phyloP scores from a whole-genome alignment of 768 basidiomycete species.

The Pleurotus tuber-regium region DNA sequence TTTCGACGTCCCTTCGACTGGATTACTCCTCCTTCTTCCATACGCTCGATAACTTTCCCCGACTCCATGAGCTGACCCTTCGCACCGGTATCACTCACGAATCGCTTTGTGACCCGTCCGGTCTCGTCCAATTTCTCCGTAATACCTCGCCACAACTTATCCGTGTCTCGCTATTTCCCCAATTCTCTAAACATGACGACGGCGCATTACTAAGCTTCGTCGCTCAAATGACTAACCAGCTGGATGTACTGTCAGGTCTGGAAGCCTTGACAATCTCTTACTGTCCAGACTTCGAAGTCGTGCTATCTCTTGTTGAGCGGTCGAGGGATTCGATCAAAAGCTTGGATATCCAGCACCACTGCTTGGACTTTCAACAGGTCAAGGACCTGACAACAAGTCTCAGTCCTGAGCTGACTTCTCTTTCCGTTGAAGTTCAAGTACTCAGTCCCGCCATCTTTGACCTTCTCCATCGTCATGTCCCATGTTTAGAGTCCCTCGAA shows the following conservation, averaged over 20 bases:
- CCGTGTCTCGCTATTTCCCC: not conserved
- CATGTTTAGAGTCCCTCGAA: not conserved
- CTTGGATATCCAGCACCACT: not conserved
- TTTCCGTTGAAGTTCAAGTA: not conserved
- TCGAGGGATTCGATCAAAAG: not conserved
- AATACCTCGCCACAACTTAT: not conserved
- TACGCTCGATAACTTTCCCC: slow-evolving; percentile 23
- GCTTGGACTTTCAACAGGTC: not conserved
- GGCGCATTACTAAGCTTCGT: not conserved
- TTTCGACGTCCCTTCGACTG: slow-evolving; percentile 28
- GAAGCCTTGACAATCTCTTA: not conserved
- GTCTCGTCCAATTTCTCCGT: slow-evolving; percentile 19
- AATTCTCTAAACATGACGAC: not conserved
- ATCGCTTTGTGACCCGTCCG: slow-evolving; percentile 23
- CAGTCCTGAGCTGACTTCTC: not conserved
- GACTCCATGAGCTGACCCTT: slow-evolving; percentile 22
- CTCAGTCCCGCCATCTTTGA: not conserved
- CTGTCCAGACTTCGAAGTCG: not conserved
- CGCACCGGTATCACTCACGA: slow-evolving; percentile 20
- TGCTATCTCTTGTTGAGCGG: not conserved
- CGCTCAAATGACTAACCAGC: not conserved
- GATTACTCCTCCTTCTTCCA: slow-evolving; percentile 33
- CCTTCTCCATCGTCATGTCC: not conserved
- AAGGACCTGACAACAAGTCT: not conserved
- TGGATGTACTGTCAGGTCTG: not conserved